phyloP scores from a whole-genome alignment of 2,329 filamentous ascomycete species.

The Westerdykella ornata region DNA sequence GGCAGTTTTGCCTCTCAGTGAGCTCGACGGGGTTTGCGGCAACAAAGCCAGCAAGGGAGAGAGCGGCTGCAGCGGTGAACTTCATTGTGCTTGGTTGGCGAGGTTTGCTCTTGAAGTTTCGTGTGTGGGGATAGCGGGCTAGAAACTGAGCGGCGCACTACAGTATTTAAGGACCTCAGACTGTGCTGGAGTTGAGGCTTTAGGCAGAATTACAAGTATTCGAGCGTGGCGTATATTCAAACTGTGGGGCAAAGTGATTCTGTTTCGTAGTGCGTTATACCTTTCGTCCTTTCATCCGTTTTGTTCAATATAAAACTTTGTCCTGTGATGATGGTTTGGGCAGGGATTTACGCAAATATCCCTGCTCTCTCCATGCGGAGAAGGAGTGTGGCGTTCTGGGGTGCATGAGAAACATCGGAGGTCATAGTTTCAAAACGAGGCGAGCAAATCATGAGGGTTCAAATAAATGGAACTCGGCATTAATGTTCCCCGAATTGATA shows the following conservation, averaged over 20 bases:
- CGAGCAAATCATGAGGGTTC: constrained; percentile 15
- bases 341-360: constrained; percentile 14
- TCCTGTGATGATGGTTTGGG: constrained; percentile 17
- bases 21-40: constrained; percentile 34
- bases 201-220: constrained; percentile 28
- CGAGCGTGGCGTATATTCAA: constrained; percentile 13
- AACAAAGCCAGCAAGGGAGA: constrained; percentile 26
- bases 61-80: constrained; percentile 24
- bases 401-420: constrained; percentile 11
- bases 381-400: constrained; percentile 25
- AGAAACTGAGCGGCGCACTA: constrained; percentile 6
- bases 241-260: constrained; percentile 19
- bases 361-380: constrained; percentile 16
- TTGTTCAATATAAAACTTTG: constrained; percentile 21
- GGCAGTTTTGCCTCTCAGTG: constrained; percentile 32
- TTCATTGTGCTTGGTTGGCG: constrained; percentile 22
- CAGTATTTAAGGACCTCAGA: constrained; percentile 5
- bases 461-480: constrained; percentile 8
- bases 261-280: constrained; percentile 10
- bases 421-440: constrained; percentile 1
- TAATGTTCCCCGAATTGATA: constrained; percentile 3
- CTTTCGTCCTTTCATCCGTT: constrained; percentile 31
- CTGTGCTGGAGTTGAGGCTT: constrained; percentile 11
- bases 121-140: constrained; percentile 7
- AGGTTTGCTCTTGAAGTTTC: neutral